A percentile compares a stretch with the other conserved stretches of the same genome.
Conservation (phyloP, 495 filamentous ascomycete genomes). For the Hypoxylon lienhwacheense region DNA sequence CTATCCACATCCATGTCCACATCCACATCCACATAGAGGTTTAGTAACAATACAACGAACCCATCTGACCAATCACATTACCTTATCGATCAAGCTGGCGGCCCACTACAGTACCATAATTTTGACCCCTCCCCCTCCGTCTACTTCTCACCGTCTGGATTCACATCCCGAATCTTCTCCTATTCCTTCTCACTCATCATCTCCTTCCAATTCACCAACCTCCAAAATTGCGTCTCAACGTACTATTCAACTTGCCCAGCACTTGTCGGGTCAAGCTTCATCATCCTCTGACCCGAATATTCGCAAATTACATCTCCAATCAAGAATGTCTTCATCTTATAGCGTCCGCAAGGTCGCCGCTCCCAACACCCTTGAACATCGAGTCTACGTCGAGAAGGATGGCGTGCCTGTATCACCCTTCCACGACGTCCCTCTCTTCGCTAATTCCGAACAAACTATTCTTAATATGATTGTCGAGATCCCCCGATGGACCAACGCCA, state of each 20-base stretch:
- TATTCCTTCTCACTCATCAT: conserved; percentile 46
- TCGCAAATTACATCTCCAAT: conserved; percentile 40
- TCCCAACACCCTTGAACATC: conserved; percentile 93
- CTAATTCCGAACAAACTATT: conserved; percentile 88
- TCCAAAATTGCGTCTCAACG: conserved; percentile 49
- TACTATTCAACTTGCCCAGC: conserved; percentile 59
- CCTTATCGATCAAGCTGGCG: conserved; percentile 26
- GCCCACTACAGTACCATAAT: conserved; percentile 23
- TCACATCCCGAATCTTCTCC: conserved; percentile 28
- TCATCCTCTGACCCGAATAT: conserved; percentile 22
- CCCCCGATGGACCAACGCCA: conserved; percentile 98
- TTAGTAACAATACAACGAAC: conserved; percentile 28
- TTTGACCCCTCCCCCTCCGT: conserved; percentile 47
- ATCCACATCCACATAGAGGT: background rate
- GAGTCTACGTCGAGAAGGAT: conserved; percentile 97
- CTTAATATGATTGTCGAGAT: conserved; percentile 99
- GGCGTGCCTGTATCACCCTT: conserved; percentile 90
- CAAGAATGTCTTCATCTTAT: conserved; percentile 62
- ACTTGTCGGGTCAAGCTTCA: conserved; percentile 50
- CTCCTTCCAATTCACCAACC: conserved; percentile 26
- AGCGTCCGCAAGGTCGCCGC: conserved; percentile 81
- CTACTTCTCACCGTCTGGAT: conserved; percentile 21
- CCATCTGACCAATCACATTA: conserved; percentile 32
- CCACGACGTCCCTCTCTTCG: conserved; percentile 97
- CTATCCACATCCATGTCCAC: conserved; percentile 6